Base-by-base conservation (phyloP, 352 stramenopile genomes). In the Phytophthora crassamura region DNA sequence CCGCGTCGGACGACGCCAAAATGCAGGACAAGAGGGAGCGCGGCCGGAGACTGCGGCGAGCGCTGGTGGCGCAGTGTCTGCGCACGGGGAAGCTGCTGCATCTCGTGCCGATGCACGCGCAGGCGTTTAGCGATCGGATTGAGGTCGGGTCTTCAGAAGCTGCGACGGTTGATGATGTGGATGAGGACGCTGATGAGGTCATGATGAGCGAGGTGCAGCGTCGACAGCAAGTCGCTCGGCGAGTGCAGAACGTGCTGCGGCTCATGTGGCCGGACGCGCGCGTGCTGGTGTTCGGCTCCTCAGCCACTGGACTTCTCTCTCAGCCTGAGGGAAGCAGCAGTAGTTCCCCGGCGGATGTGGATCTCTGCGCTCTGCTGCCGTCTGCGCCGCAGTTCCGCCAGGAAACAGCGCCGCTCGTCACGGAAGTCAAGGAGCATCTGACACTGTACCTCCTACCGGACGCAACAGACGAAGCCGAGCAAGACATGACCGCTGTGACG, bases 341-440 rank as follows among this genome's bases (percentile, higher is more conserved):
- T 30, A 25, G 34, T 25, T 57, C 34, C 32, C 14, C n/a, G 10
- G 41, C 57, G 4, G 87, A 95, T 43, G 68, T 95, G 49, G 84
- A 95, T 72, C 64, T 95, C 32, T 93, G 83, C 42, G 87, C 76
- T 14, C 30, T 95, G 36, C 58, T 92, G 39, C 84, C 84, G 22
- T 93, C 85, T 8, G 69, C 49, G 8, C 58, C 69, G 5, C 49
- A 73, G 20, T 84, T 86, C 18, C 75, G 75, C 4, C 70, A 89
- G n/a, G 80, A 74, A 32, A 84, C 83, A 5, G 77, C 77, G 5
- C 25, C 69, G 14, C 38, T 93, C 2, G 50, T 90, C 6, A 73
- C 70, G 12, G 84, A 95, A 47, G 71, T 89, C 39, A 82, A 81
- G 43, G 87, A 93, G 42, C 87, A 93, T 69, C 68, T 95, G 38